Evolutionary conservation across 257 asterid species (phyloP), one percentile per base, ranked within the genome.

Genomic region (Forsythia suspensa): DNA sequence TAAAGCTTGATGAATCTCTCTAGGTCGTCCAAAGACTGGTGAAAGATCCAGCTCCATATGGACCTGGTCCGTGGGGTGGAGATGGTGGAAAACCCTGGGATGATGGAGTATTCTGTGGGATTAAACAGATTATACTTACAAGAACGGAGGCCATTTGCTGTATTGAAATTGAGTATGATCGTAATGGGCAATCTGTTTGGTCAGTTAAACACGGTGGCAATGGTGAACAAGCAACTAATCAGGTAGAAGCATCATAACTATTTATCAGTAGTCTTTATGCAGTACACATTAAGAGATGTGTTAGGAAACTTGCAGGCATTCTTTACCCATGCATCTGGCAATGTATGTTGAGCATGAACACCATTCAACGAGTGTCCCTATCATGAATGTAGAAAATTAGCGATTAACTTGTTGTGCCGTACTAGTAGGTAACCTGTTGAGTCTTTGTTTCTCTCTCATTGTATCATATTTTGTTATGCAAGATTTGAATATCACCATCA

Each of bases 41-140:
- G 83, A 87, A 88, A 79, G 82, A 86, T 75, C 95, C 97, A 2
- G 88, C 92, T 55, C 98, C 98, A 70, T 87, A 76, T 20, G 97
- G 94, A 55, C 80, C 97, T 20, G 98, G 95, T n/a, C 98, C 98
- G 8, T 94, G 96, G 97, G 98, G 97, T 21, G 98, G 97, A 11
- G 94, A 89, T 5, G 91, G 95, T 40, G 96, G 98, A 75, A 92
- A 88, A 77, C 89, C 95, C 12, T 94, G 97, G 97, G 98, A 94
- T 65, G 96, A 94, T 63, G 98, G 97, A 77, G 97, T 92, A 2
- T 94, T 83, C 82, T 86, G 88, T 1, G 98, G 97, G 80, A 85
- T 94, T 34, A 92, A 88, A 79, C 95, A 94, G 80, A 85, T 92
- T 21, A 77, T 89, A 6, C 55, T 94, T 37, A 87, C 88, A 8